A percentile compares a stretch with the other conserved stretches of the same genome.
phyloP scores from a whole-genome alignment of 148 eudicot species.

The Bassia scoparia region DNA sequence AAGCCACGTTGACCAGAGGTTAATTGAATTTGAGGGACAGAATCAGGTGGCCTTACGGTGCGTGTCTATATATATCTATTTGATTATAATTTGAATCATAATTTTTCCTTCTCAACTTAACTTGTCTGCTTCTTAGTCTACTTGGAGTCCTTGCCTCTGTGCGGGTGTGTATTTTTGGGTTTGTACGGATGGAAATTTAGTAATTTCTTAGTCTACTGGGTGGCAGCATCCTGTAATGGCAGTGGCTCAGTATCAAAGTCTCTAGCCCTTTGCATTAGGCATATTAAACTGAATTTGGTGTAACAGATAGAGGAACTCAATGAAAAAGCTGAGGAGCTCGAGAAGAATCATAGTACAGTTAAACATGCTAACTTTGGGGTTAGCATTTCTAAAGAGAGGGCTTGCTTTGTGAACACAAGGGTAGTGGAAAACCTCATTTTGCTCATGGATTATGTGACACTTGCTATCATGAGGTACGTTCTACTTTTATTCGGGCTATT shows the following conservation, averaged over 20 bases:
- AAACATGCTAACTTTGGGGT: slow-evolving; percentile 19
- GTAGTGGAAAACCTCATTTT: slow-evolving; percentile 43
- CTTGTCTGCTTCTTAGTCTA: background rate
- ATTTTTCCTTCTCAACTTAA: background rate
- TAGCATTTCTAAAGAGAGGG: slow-evolving; percentile 33
- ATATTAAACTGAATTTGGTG: background rate
- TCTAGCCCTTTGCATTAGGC: too few species aligned
- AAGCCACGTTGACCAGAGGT: slow-evolving; percentile 84
- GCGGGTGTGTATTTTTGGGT: background rate
- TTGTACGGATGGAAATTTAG: background rate
- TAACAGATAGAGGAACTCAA: slow-evolving; percentile 81
- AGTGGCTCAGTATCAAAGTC: background rate
- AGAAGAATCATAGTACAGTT: slow-evolving; percentile 23
- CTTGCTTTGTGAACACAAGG: slow-evolving; percentile 76
- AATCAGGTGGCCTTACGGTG: slow-evolving; percentile 80
- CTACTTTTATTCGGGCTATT: slow-evolving; percentile 13
- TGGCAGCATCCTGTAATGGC: background rate
- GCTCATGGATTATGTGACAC: slow-evolving; percentile 77
- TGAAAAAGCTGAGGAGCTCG: slow-evolving; percentile 51
- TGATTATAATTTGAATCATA: background rate
- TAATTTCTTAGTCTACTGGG: background rate
- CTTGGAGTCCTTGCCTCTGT: background rate
- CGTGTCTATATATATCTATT: slow-evolving; percentile 19
- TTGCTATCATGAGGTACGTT: slow-evolving; percentile 59
- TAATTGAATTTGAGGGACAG: slow-evolving; percentile 84